Evolutionary conservation across 768 basidiomycete genomes (phyloP), one percentile per base, ranked within the genome.

Genomic region (Mrakia gelida): DNA sequence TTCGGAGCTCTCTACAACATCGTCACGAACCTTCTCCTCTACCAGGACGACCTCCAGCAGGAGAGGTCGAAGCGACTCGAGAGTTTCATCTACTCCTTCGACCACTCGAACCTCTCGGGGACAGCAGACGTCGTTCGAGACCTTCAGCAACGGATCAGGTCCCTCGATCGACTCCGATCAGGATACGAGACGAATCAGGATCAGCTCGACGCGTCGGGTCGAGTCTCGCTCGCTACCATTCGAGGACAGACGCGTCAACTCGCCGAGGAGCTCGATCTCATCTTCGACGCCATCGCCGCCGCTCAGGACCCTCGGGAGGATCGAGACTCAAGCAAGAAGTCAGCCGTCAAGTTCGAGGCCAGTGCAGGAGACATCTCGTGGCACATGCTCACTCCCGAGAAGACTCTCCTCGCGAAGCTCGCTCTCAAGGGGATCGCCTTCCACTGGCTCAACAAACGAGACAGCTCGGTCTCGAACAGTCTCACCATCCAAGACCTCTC

Each of bases 351-450:
- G 73, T 85, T 96, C 43, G 91, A 92, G 79, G 91, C 93, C 0
- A 90, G 90, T 9, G 93, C 93, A 0, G 89, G 90, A 9, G 92
- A 94, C 83, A 91, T 98, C 67, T 93, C 92, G 0, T 98, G 95
- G 94, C 88, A 88, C 78, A 95, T 98, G 93, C 85, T 96, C 23
- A 91, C 91, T 81, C 79, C 82, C 13, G 88, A 91, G 65, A 85
- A 88, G 59, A 86, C 88, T 70, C 86, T 95, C 63, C 87, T 96
- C 2, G 90, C 93, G 56, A 96, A 97, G 85, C 87, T 97, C 63
- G 91, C 91, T n/a, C 88, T 95, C 65, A 88, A 90, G 72, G 88
- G 89, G 7, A 91, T 91, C 80, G 86, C 92, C 80, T 95, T 92
- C 83, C 89, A 89, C 59, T 94, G 93, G 92, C 86, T 93, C 62